Conservation (phyloP, 345 rosid species). For the Nasturtium officinale region DNA sequence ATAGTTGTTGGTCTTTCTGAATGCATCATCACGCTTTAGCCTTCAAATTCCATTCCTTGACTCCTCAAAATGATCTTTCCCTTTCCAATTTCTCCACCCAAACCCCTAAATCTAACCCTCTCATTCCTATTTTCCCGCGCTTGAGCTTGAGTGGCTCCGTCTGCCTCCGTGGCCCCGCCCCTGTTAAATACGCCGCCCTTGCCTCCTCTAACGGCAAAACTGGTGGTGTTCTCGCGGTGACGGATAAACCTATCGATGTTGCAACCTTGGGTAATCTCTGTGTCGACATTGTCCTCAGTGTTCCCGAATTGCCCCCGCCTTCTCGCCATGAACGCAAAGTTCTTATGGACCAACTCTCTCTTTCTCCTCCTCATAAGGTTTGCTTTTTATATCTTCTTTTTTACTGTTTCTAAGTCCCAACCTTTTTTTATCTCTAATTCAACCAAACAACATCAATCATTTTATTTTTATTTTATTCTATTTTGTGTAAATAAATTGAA, state of each 20-base stretch:
- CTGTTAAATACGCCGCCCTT: slow-evolving; percentile 32
- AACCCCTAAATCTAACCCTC: slow-evolving; percentile 43
- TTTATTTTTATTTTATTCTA: too few relatives aligned
- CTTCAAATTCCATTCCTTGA: slow-evolving; percentile 42
- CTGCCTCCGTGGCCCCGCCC: slow-evolving; percentile 44
- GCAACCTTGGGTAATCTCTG: slow-evolving; percentile 93
- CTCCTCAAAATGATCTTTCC: slow-evolving; percentile 43
- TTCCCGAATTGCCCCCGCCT: slow-evolving; percentile 77
- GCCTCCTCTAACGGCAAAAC: slow-evolving; percentile 40
- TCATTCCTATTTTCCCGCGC: slow-evolving; percentile 37
- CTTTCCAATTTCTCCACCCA: slow-evolving; percentile 31
- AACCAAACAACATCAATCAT: background rate
- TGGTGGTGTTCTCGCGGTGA: slow-evolving; percentile 34
- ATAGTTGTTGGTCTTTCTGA: slow-evolving; percentile 8
- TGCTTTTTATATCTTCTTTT: background rate
- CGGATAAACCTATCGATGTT: slow-evolving; percentile 61
- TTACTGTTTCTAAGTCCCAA: background rate
- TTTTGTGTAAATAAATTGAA: background rate
- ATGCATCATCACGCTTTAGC: slow-evolving; percentile 59
- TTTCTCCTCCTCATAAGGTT: slow-evolving; percentile 92
- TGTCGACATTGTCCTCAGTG: slow-evolving; percentile 87
- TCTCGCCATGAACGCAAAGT: slow-evolving; percentile 58
- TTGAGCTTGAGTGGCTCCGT: slow-evolving; percentile 30
- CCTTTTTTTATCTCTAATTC: background rate
- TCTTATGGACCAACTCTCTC: slow-evolving; percentile 68